Base-by-base conservation (phyloP, 1,284 basidiomycete genomes). In the Sanguinoderma infundibulare region DNA sequence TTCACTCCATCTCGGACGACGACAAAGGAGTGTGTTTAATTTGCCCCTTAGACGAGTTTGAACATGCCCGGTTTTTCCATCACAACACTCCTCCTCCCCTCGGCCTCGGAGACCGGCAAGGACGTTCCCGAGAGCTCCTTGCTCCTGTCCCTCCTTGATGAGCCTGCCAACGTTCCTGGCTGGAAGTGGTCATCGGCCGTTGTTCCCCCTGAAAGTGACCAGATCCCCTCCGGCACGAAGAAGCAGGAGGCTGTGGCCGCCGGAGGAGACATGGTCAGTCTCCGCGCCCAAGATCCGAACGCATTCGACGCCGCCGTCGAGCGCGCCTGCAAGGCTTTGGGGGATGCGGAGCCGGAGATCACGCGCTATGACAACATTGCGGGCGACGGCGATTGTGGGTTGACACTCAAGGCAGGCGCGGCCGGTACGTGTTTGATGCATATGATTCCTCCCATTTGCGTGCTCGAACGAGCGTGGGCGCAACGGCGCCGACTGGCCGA, bases 1-100 rank as follows among this genome's bases (percentile, higher is more conserved):
- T 73, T 28, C 2, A 5, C 10, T 14, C 32, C 15, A 24, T 57
- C 24, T 39, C 53, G n/a, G 54, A 32, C 22, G 8, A 35, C 51
- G 36, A 46, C 38, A 51, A 17, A 56, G 35, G 58, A 67, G n/a
- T 12, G 53, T 20, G 34, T 36, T 12, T 10, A 22, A 12, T 22
- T 7, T 14, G n/a, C n/a, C 20, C 30, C 35, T 1, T 66, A 93
- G 91, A 94, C 94, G 24, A 96, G 94, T 57, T 83, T 98, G 65
- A 95, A 95, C 77, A 95, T 98, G 91, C 94, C 95, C 34, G 96
- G 96, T 2, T 96, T 98, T 77, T 96, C 94, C 5, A 78, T 98
- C 63, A 94, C 96, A 0, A 82, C 96, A 12, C 82, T 98, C 14
- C 86, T 95, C 30, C 86, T 98, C 7, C 93, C 95, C 0, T 73